phyloP scores from a whole-genome alignment of 192 early-diverging fungal genomes.

The Nowakowskiella sp. region DNA sequence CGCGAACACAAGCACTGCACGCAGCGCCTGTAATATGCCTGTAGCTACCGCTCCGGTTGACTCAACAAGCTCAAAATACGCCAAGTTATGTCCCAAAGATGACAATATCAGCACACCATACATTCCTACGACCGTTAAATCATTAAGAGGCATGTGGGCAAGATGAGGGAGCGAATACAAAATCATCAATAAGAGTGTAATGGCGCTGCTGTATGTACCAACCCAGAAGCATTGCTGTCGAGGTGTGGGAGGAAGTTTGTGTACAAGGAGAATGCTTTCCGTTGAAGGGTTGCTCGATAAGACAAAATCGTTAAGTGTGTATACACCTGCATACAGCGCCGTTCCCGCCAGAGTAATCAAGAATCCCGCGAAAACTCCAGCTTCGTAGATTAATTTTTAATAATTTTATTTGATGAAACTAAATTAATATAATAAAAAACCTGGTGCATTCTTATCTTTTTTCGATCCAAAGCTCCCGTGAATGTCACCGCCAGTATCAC shows the following conservation, averaged over 20 bases:
- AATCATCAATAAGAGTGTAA: conserved; percentile 22
- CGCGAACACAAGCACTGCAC: conserved; percentile 37
- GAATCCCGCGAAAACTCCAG: conserved; percentile 20
- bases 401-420: background rate
- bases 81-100: conserved; percentile 30
- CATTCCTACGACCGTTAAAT: conserved; percentile 18
- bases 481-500: no score
- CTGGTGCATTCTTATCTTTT: background rate
- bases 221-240: conserved; percentile 35
- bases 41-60: conserved; percentile 42
- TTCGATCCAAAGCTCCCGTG: background rate
- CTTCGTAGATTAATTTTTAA: background rate
- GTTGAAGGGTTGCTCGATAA: conserved; percentile 3
- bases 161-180: conserved; percentile 25
- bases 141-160: conserved; percentile 23
- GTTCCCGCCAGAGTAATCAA: conserved; percentile 34
- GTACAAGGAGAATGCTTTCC: background rate
- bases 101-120: conserved; percentile 25
- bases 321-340: conserved; percentile 30
- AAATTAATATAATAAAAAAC: background rate
- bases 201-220: conserved; percentile 26
- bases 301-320: conserved; percentile 34
- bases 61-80: conserved; percentile 38
- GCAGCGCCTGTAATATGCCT: conserved; percentile 35
- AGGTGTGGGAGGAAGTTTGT: conserved; percentile 4